phyloP scores from a whole-genome alignment of 2,329 filamentous ascomycete genomes.

The Ilyonectria destructans region DNA sequence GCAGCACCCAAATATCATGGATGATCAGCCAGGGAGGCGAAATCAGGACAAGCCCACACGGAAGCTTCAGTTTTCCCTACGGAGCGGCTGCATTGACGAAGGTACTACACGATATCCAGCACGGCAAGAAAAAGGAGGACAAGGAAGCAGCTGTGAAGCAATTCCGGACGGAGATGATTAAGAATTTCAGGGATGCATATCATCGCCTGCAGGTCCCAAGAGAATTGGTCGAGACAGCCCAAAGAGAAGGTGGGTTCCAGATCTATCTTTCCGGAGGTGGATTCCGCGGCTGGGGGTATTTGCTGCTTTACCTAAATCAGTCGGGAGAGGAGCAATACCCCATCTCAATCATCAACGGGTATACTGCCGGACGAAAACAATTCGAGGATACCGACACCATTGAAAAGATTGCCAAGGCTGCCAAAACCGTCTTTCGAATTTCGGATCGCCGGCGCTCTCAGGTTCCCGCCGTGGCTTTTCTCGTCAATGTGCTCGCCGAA shows the following conservation, averaged over 20 bases:
- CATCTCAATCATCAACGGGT: slow-evolving; percentile 82
- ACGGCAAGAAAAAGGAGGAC: slow-evolving; percentile 56
- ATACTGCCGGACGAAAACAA: slow-evolving; percentile 64
- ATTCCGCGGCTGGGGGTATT: slow-evolving; percentile 81
- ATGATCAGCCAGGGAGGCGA: slow-evolving; percentile 67
- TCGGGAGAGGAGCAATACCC: slow-evolving; percentile 76
- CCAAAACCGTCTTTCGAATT: slow-evolving; percentile 70
- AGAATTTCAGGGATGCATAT: slow-evolving; percentile 68
- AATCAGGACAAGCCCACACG: slow-evolving; percentile 66
- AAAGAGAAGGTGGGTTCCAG: slow-evolving; percentile 65
- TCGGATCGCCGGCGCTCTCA: slow-evolving; percentile 76
- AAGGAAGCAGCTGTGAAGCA: slow-evolving; percentile 62
- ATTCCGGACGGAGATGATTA: slow-evolving; percentile 66
- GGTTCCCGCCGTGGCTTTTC: slow-evolving; percentile 78
- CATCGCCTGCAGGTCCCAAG: slow-evolving; percentile 68
- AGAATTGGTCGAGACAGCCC: slow-evolving; percentile 62
- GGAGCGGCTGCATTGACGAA: slow-evolving; percentile 78
- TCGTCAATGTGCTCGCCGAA: slow-evolving; percentile 75
- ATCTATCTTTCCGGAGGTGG: slow-evolving; percentile 81
- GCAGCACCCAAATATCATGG: slow-evolving; percentile 81
- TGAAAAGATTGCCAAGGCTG: slow-evolving; percentile 54
- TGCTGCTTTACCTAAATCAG: slow-evolving; percentile 73
- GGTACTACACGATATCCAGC: slow-evolving; percentile 63
- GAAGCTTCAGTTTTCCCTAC: slow-evolving; percentile 78
- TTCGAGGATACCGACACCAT: slow-evolving; percentile 66